Percentiles rank a stretch among this genome's conserved stretches.
Evolutionary conservation across 495 filamentous ascomycete species (phyloP).

Genomic region (Parmelia sp.): DNA sequence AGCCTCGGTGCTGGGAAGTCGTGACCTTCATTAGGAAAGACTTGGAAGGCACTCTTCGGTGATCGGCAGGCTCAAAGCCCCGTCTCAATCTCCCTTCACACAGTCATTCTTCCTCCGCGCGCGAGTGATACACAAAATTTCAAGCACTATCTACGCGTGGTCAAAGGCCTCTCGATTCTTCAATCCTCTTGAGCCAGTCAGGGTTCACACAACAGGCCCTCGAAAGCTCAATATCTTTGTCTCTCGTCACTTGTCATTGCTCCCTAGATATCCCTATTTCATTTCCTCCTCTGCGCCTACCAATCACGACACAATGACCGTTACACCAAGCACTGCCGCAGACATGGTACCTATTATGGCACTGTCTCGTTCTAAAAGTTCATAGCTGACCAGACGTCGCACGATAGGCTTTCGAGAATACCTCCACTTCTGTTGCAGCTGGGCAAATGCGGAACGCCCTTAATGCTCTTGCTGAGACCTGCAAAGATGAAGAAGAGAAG

Average conservation of each 20-base stretch:
- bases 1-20: neutral
- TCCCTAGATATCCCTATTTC: neutral
- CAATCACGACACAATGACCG: neutral
- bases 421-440: conserved; percentile 93
- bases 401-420: conserved; percentile 92
- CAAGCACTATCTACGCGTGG: neutral
- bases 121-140: neutral
- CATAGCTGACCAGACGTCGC: conserved; percentile 20
- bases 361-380: neutral
- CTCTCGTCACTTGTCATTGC: neutral
- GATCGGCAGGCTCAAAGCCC: neutral
- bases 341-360: conserved; percentile 8
- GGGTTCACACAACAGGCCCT: neutral
- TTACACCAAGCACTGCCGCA: neutral
- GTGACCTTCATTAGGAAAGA: neutral
- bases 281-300: neutral
- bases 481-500: conserved; percentile 75
- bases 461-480: conserved; percentile 84
- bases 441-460: conserved; percentile 98
- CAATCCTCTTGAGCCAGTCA: neutral
- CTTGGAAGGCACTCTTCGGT: neutral
- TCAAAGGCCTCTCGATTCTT: neutral
- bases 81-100: neutral
- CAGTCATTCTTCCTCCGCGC: neutral
- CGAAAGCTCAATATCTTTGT: neutral